Evolutionary conservation across 2,329 filamentous ascomycete species (phyloP), one percentile per base, ranked within the genome.

Genomic region (Epichloe gansuensis): DNA sequence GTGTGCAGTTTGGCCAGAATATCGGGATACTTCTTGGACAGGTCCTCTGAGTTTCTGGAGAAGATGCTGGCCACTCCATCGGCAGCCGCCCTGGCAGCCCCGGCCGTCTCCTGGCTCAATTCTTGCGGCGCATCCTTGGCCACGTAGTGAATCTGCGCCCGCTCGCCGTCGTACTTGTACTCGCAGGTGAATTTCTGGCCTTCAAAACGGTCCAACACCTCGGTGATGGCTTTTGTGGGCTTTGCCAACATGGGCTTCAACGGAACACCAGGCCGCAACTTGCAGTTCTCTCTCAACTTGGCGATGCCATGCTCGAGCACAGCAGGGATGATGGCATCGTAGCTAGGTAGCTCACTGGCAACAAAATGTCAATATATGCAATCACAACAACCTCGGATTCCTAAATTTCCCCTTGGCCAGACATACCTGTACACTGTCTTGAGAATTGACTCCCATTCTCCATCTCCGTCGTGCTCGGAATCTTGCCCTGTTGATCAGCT

Each of bases 161-260:
- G 80, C 69, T 98, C 93, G 48, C 93, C 93, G 62, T 98, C 93
- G 64, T 98, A 98, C 69, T 98, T 98, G 76, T 95, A 98, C 67
- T 98, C 93, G 71, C 93, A 98, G 1, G 93, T 97, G 63, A 98
- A 98, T 28, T 85, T 86, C 65, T 95, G 93, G 57, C 87, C 83
- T 65, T 97, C 93, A 59, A 98, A 98, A 5, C 93, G 87, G 68
- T 98, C 91, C 11, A 98, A 77, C 0, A 98, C 93, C 70, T 98
- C 93, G 1, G 91, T 95, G 61, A 98, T 96, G 5, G 93, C 91
- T 68, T 98, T 98, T 9, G 93, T 98, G 3, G 93, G 93, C 63
- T 97, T 97, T 21, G 93, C 93, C 72, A 98, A 77, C 93, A 98
- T 98, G 61, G 93, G 93, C 69, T 98, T 98, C 54, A 98, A 75